A percentile compares a stretch with the other conserved stretches of the same genome.
phyloP scores from a whole-genome alignment of 352 stramenopile genomes.

The Phytophthora chlamydospora region DNA sequence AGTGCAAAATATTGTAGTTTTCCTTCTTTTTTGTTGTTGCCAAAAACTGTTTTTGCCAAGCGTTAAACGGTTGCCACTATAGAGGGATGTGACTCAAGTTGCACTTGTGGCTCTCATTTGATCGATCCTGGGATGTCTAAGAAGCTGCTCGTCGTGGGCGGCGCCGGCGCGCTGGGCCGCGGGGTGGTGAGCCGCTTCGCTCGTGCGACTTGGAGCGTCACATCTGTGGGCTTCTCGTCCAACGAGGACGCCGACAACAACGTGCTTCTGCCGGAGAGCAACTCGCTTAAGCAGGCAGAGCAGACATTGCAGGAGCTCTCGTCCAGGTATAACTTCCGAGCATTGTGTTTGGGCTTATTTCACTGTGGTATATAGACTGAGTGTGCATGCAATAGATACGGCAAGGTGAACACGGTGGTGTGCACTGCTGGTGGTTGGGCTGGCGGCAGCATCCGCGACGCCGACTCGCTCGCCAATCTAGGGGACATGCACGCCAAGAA shows the following conservation, averaged over 20 bases:
- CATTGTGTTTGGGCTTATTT: slow-evolving; percentile 8
- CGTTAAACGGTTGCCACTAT: slow-evolving; percentile 6
- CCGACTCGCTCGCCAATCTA: slow-evolving; percentile 66
- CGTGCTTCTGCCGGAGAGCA: slow-evolving; percentile 55
- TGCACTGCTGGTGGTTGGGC: slow-evolving; percentile 85
- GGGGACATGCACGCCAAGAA: slow-evolving; percentile 81
- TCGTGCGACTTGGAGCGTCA: slow-evolving; percentile 66
- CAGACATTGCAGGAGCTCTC: slow-evolving; percentile 61
- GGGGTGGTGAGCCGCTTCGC: slow-evolving; percentile 68
- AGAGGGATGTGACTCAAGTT: slow-evolving; percentile 8
- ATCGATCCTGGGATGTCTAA: slow-evolving; percentile 39
- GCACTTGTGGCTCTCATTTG: not conserved
- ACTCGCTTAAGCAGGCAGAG: slow-evolving; percentile 58
- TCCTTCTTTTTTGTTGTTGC: too few relatives aligned
- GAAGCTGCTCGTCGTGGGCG: slow-evolving; percentile 79
- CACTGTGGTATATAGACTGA: not conserved
- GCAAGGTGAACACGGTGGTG: slow-evolving; percentile 76
- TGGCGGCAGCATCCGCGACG: slow-evolving; percentile 73
- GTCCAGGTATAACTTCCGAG: slow-evolving; percentile 23
- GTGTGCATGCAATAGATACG: slow-evolving; percentile 34
- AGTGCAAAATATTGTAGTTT: slow-evolving; percentile 15
- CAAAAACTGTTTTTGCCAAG: not conserved
- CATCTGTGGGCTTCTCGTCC: slow-evolving; percentile 71
- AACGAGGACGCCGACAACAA: slow-evolving; percentile 61
- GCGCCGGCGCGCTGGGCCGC: slow-evolving; percentile 74